Evolutionary conservation across 1,284 basidiomycete species (phyloP), one percentile per base, ranked within the genome.

Genomic region (Tetrapyrgos nigripes): DNA sequence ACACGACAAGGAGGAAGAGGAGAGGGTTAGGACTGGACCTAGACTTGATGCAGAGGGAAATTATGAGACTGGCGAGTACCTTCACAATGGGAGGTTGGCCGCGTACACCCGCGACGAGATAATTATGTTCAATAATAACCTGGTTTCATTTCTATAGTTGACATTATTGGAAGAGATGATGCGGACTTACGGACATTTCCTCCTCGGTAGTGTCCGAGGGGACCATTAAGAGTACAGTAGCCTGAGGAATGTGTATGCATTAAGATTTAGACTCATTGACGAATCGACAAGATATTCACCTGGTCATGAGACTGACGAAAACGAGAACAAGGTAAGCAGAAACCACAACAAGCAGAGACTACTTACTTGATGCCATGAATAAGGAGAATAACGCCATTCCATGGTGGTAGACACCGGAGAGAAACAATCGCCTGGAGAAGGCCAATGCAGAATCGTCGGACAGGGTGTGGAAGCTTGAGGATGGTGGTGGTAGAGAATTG

Each of bases 151-250:
- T 40, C 19, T 23, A 46, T 55, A 28, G 19, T 13, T 19, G 27
- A 29, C 29, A 26, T 46, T 60, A 35, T 40, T 27, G 35, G 33
- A 44, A 11, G 33, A 27, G 50, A 10, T 19, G 51, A 58, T 14
- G n/a, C n/a, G n/a, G n/a, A 54, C 86, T 70, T 66, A 91, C 91
- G 59, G 80, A 75, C 19, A 91, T 76, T 64, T 93, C 89, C 29
- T 90, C 88, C 61, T 88, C 86, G 51, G 83, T 77, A 2, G 87
- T 86, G 59, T 85, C 83, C 63, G 86, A 85, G 0, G 90, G 91
- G 35, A 93, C 83, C 64, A 89, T 80, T 37, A 92, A 76, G 27
- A 93, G 76, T 19, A 93, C 83, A n/a, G 91, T 92, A 29, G 89
- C 91, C 91, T 92, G 63, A 21, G 23, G 35, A 19, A 26, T 17